A percentile compares a stretch with the other conserved stretches of the same genome.
These are phyloP conservation scores for Lepidium aucheri DNA, from an alignment of 345 rosid species.

Conservation along the genomic window DNA sequence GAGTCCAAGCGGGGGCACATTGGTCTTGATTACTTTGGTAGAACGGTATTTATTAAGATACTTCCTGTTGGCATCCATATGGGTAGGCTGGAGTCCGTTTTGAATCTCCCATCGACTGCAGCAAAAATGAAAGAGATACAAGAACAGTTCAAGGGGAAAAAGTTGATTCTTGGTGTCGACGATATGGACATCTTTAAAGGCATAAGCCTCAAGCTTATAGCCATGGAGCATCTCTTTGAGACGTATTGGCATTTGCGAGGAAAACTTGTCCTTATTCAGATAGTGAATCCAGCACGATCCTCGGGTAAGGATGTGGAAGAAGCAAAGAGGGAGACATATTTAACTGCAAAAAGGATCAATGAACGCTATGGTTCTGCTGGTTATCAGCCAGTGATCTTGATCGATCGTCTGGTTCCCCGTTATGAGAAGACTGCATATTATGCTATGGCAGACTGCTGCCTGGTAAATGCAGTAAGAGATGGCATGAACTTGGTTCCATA, in stretches of 20 bases:
- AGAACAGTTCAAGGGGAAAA: conserved; percentile 51
- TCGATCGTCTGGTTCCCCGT: conserved; percentile 65
- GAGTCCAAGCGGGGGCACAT: conserved; percentile 83
- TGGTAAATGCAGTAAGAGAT: conserved; percentile 79
- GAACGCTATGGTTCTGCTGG: conserved; percentile 44
- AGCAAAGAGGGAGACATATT: conserved; percentile 61
- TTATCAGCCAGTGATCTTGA: conserved; percentile 60
- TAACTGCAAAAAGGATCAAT: conserved; percentile 52
- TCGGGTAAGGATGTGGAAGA: conserved; percentile 69
- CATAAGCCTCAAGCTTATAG: conserved; percentile 62
- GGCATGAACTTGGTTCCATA: conserved; percentile 86
- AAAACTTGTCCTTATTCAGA: conserved; percentile 68
- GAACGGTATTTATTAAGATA: conserved; percentile 65
- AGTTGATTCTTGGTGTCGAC: conserved; percentile 63
- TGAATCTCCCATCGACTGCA: conserved; percentile 55
- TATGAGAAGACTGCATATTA: conserved; percentile 78
- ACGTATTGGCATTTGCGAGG: conserved; percentile 47
- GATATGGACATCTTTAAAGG: conserved; percentile 89
- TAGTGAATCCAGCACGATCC: conserved; percentile 71
- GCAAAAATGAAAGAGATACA: conserved; percentile 52
- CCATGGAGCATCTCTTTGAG: conserved; percentile 62
- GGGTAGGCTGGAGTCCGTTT: conserved; percentile 62
- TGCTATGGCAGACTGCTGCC: conserved; percentile 69
- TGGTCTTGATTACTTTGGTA: conserved; percentile 79
- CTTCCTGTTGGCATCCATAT: conserved; percentile 70